Conservation (phyloP, 208 protist genomes). For the Zelonia costaricensis region DNA sequence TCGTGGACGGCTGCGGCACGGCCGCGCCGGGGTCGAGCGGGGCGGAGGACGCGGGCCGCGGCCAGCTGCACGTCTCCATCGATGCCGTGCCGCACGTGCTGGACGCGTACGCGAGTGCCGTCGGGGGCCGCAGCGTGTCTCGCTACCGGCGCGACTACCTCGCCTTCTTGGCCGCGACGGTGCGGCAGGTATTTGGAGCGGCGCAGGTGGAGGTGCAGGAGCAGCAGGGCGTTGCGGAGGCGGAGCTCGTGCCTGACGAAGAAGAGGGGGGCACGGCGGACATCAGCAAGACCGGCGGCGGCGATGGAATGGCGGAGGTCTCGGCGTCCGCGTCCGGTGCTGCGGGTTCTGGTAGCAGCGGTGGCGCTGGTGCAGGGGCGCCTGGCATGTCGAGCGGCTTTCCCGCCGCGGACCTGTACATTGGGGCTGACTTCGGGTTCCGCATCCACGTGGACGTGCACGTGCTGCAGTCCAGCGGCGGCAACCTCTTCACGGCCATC, state of each 20-base stretch:
- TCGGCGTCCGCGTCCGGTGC: constrained; percentile 6
- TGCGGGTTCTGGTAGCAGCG: not conserved
- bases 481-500: constrained; percentile 55
- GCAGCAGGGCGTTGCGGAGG: constrained; percentile 65
- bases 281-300: not conserved
- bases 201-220: constrained; percentile 57
- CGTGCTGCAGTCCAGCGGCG: constrained; percentile 61
- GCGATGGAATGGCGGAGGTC: constrained; percentile 3
- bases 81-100: constrained; percentile 69
- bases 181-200: constrained; percentile 73
- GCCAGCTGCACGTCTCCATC: constrained; percentile 64
- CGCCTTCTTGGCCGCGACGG: constrained; percentile 45
- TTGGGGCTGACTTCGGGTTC: constrained; percentile 80
- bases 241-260: constrained; percentile 39
- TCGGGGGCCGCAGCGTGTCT: constrained; percentile 41
- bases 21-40: not conserved
- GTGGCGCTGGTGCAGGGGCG: too few species aligned
- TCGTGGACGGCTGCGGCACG: constrained; percentile 50
- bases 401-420: constrained; percentile 59
- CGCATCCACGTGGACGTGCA: constrained; percentile 83
- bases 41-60: constrained; percentile 18
- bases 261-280: too few species aligned
- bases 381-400: constrained; percentile 44
- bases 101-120: constrained; percentile 53
- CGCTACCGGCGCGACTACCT: constrained; percentile 72